Conservation (phyloP, 2,329 filamentous ascomycete species). For the Ceratocystis lukuohia region DNA sequence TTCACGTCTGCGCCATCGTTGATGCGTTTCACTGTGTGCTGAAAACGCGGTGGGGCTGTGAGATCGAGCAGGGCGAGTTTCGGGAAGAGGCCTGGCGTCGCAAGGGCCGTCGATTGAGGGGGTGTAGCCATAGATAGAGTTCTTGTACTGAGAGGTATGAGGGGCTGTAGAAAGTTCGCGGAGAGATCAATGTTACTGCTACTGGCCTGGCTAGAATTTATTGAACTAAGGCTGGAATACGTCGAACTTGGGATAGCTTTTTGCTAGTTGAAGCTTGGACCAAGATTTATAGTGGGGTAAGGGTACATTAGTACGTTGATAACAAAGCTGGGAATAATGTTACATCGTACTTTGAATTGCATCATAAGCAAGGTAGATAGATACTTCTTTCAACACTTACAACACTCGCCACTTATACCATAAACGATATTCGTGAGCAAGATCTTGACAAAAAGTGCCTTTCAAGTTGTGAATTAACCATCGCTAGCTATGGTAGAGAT, state of each 20-base stretch:
- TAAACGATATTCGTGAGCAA: no score
- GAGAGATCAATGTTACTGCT: no score
- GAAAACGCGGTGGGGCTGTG: conserved; percentile 41
- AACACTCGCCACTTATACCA: no score
- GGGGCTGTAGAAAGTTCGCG: neutral
- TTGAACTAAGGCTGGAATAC: neutral
- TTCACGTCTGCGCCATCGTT: conserved; percentile 71
- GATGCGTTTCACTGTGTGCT: conserved; percentile 63
- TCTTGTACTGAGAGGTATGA: neutral
- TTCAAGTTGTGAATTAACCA: no score
- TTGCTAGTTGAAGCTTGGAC: neutral
- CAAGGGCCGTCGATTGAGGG: neutral
- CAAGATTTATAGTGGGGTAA: neutral
- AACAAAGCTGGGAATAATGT: neutral
- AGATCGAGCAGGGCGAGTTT: conserved; percentile 37
- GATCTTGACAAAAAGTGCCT: no score
- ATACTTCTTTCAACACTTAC: no score
- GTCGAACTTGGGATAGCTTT: neutral
- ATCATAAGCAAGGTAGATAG: no score
- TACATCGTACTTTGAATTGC: neutral
- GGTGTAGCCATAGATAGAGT: conserved; percentile 11
- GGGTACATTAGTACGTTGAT: neutral
- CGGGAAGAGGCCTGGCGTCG: conserved; percentile 17
- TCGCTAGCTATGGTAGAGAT: no score
- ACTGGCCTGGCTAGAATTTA: no score